Conservation (phyloP, 179 eudicot species). For the Drosera spatulata region DNA sequence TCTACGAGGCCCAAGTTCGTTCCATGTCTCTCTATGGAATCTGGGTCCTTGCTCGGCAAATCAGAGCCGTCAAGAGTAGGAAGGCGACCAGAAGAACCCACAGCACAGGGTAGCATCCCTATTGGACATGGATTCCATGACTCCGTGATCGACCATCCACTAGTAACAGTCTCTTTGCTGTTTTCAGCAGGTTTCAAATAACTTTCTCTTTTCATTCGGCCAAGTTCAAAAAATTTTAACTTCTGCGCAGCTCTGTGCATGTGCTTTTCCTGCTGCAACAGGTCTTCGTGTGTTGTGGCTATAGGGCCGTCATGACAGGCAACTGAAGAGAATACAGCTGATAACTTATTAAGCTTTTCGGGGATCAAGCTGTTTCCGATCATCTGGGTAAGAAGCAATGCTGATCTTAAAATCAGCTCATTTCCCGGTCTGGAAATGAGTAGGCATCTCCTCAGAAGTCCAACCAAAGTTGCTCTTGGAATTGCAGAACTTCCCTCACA, state of each 20-base stretch:
- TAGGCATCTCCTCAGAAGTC: constrained; percentile 50
- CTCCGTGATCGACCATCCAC: constrained; percentile 49
- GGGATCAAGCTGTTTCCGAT: constrained; percentile 29
- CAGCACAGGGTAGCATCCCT: constrained; percentile 57
- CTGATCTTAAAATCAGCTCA: constrained; percentile 39
- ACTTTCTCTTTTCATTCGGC: constrained; percentile 15
- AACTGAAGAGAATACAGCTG: constrained; percentile 18
- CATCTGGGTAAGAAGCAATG: constrained; percentile 38
- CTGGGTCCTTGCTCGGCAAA: constrained; percentile 6
- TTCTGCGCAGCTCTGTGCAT: constrained; percentile 44
- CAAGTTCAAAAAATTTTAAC: constrained; percentile 30
- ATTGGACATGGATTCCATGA: constrained; percentile 83
- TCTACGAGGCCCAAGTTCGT: constrained; percentile 10
- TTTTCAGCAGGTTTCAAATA: constrained; percentile 7
- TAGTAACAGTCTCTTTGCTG: constrained; percentile 7
- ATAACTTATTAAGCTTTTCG: constrained; percentile 46
- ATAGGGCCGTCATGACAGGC: not conserved
- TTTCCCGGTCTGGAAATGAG: constrained; percentile 37
- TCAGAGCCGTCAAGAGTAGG: constrained; percentile 40
- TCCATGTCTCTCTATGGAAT: constrained; percentile 2
- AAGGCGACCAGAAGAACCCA: constrained; percentile 51
- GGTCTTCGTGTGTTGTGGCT: constrained; percentile 11
- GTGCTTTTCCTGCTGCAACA: constrained; percentile 26
- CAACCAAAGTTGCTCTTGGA: constrained; percentile 30
- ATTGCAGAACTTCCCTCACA: constrained; percentile 12